These are phyloP conservation scores for Elongisporangium prolatum DNA, from an alignment of 352 stramenopile species.

Conservation along the genomic window DNA sequence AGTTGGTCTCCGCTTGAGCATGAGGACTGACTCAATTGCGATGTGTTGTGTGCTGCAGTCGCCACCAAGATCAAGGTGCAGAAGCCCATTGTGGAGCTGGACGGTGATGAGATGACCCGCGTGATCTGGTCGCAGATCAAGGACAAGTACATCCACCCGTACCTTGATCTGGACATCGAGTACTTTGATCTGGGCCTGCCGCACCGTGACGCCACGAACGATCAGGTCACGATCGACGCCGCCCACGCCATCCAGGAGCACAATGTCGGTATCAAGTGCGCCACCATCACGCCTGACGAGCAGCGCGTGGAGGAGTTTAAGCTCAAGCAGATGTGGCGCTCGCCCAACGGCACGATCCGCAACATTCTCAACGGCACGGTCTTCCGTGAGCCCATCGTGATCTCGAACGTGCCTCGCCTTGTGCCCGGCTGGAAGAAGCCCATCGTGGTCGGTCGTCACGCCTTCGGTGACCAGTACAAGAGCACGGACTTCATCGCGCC, in stretches of 20 bases:
- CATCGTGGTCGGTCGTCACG: conserved; percentile 74
- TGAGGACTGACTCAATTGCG: conserved; percentile 5
- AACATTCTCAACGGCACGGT: conserved; percentile 82
- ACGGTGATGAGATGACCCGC: conserved; percentile 81
- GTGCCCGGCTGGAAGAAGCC: conserved; percentile 77
- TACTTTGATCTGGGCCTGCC: conserved; percentile 75
- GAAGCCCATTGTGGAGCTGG: conserved; percentile 73
- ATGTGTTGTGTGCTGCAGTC: conserved; percentile 14
- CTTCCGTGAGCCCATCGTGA: conserved; percentile 81
- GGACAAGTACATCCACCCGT: conserved; percentile 73
- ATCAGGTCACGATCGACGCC: conserved; percentile 76
- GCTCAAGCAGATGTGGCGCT: conserved; percentile 66
- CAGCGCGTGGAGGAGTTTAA: conserved; percentile 73
- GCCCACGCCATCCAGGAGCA: conserved; percentile 64
- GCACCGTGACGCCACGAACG: conserved; percentile 71
- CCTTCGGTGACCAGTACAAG: conserved; percentile 81
- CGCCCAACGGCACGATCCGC: conserved; percentile 75
- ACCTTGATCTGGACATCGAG: conserved; percentile 74
- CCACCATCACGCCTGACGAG: conserved; percentile 83
- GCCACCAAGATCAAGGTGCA: conserved; percentile 70
- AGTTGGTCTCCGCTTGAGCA: neutral
- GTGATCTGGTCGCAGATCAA: conserved; percentile 62
- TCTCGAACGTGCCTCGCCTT: conserved; percentile 72
- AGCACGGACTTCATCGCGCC: conserved; percentile 66
- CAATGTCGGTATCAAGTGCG: conserved; percentile 81